These are phyloP conservation scores for Eucalyptus cladocalyx DNA, from an alignment of 345 rosid species.

Conservation along the genomic window DNA sequence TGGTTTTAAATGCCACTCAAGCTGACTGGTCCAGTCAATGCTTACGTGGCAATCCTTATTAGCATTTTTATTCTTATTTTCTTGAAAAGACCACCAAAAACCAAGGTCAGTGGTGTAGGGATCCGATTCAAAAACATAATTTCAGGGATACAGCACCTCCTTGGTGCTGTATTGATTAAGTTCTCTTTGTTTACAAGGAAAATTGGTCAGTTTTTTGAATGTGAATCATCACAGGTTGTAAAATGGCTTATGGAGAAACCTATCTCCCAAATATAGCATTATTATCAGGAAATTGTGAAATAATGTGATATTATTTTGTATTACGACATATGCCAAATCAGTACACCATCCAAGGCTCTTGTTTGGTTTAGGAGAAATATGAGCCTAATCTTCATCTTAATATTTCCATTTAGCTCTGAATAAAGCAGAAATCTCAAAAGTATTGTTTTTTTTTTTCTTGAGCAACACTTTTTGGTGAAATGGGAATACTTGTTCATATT, in stretches of 20 bases:
- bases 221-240: background rate
- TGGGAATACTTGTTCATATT: background rate
- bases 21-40: background rate
- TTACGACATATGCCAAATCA: background rate
- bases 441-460: background rate
- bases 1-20: background rate
- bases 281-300: background rate
- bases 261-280: background rate
- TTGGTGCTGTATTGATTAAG: background rate
- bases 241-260: background rate
- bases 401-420: background rate
- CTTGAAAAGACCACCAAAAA: background rate
- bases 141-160: background rate
- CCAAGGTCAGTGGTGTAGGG: background rate
- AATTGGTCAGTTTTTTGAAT: background rate
- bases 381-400: background rate
- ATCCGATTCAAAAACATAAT: background rate
- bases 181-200: background rate
- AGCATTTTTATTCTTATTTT: background rate
- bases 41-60: background rate
- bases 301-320: background rate
- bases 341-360: background rate
- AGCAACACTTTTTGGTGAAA: background rate
- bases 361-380: background rate
- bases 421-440: background rate